A percentile compares a stretch with the other conserved stretches of the same genome.
phyloP scores from a whole-genome alignment of 163 green algal species.

The Coccomyxa subellipsoidea region DNA sequence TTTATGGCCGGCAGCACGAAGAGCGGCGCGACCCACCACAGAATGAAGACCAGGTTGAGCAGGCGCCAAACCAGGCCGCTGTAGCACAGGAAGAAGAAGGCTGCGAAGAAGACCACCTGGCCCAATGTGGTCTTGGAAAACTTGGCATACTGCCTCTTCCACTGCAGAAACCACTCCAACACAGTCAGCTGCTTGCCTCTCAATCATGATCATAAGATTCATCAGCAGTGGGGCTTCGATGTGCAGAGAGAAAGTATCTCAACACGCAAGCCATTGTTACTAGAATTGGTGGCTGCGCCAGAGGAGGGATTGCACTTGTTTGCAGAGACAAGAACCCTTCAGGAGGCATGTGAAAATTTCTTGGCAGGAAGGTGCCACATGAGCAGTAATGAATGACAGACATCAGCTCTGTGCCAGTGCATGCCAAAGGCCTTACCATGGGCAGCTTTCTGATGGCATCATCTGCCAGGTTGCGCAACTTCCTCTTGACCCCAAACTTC shows the following conservation, averaged over 20 bases:
- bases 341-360: not conserved
- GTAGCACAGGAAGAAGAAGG: conserved; percentile 9
- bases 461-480: conserved; percentile 8
- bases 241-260: not conserved
- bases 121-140: conserved; percentile 19
- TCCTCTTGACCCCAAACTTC: not conserved
- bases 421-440: too few species aligned
- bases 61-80: conserved; percentile 16
- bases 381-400: not conserved
- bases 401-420: too few species aligned
- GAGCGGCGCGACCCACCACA: conserved; percentile 18
- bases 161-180: conserved; percentile 5
- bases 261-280: too few species aligned
- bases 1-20: conserved; percentile 12
- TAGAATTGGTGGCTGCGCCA: too few species aligned
- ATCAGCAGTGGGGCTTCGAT: not conserved
- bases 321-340: too few species aligned
- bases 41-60: conserved; percentile 16
- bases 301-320: too few species aligned
- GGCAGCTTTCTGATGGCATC: not conserved
- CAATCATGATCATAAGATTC: not conserved
- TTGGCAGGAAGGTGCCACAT: not conserved
- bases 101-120: not conserved
- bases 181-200: not conserved
- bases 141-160: conserved; percentile 10